Conservation (phyloP, 306 rosid genomes). For the Ceratonia siliqua region DNA sequence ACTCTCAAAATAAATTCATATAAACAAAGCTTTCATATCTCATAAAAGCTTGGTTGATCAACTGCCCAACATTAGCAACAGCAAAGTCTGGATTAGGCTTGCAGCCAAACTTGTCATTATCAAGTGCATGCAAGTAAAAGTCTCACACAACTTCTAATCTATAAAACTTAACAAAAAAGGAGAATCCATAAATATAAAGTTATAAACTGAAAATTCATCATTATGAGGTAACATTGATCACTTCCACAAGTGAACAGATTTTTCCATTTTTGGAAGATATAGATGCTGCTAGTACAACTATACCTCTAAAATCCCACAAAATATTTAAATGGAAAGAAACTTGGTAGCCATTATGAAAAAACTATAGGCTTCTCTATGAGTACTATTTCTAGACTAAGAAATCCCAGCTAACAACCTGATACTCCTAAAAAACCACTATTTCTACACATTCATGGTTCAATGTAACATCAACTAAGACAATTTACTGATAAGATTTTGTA, state of each 20-base stretch:
- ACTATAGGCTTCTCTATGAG: conserved; percentile 30
- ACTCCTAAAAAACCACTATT: conserved; percentile 19
- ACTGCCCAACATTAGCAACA: too few species aligned
- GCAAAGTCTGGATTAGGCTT: neutral
- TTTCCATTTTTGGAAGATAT: neutral
- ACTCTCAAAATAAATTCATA: too few species aligned
- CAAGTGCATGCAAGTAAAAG: neutral
- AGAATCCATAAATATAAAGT: neutral
- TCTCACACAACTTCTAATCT: neutral
- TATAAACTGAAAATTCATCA: neutral
- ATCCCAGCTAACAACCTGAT: conserved; percentile 15
- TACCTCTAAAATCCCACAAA: conserved; percentile 18
- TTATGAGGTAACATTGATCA: neutral
- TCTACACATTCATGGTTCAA: conserved; percentile 27
- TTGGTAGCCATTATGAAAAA: conserved; percentile 36
- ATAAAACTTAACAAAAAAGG: neutral
- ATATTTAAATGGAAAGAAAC: conserved; percentile 1
- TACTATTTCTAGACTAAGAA: conserved; percentile 18
- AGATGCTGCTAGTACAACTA: neutral
- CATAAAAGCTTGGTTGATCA: too few species aligned
- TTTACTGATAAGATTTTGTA: conserved; percentile 41
- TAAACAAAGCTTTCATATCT: too few species aligned
- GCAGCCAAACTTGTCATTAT: neutral
- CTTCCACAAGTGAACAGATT: neutral
- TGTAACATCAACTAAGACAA: conserved; percentile 27